Evolutionary conservation across 2,329 filamentous ascomycete species (phyloP), one percentile per base, ranked within the genome.

Genomic region (Penicillium sclerotiorum): DNA sequence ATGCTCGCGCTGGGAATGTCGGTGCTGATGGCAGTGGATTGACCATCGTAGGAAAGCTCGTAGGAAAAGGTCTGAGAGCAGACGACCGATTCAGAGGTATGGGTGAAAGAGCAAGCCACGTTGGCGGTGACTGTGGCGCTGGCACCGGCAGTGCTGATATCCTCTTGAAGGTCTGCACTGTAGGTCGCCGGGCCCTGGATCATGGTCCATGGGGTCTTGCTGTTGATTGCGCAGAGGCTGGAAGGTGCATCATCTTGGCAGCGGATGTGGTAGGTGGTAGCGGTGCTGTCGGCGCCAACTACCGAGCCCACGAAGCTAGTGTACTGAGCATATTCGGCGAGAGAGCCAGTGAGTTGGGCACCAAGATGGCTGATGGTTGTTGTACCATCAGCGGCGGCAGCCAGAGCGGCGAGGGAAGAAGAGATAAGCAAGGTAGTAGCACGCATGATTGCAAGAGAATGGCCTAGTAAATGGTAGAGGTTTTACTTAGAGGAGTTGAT

Each of bases 111-210:
- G 36, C 53, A 55, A 9, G 18, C 22, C 35, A 46, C 33, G 2
- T 40, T 17, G 1, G 15, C 39, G 13, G 27, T 47, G 11, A 25
- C 35, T 4, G 30, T 4, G 6, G 28, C 52, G 0, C 21, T 28
- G 12, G 7, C 40, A 8, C 50, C 53, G 0, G 2, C 15, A 12
- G 43, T 48, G 8, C 3, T 32, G 11, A 45, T 11, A 18, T 21
- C 28, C 6, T n/a, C 32, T 25, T 27, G 13, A 4, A 39, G 11
- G 4, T 39, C 47, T 15, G 42, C 8, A 42, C 46, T 50, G 25
- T 22, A 53, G 6, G 53, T 55, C 20, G 21, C 18, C 15, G 40
- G 39, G n/a, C 53, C 53, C 39, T 55, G 53, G 13, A 53, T 22
- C 5, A 55, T 2, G 20, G 42, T 55, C 11, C 37, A 30, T 5